Conservation (phyloP, 805 yeast species). For the Starmerella sirachaensis region DNA sequence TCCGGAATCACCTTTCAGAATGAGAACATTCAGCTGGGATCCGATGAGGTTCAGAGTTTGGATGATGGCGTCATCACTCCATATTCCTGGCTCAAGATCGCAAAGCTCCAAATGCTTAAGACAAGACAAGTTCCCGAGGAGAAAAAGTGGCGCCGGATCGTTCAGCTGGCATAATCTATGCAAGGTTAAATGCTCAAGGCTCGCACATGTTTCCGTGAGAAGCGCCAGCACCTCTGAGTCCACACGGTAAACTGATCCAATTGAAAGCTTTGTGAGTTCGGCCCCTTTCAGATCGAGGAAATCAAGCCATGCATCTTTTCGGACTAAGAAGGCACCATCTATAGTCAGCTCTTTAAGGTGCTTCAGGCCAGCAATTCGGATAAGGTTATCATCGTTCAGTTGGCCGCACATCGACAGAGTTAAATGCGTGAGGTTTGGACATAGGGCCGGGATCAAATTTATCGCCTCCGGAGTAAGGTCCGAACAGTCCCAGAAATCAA, state of each 20-base stretch:
- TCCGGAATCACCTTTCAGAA: constrained; percentile 60
- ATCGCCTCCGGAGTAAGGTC: constrained; percentile 54
- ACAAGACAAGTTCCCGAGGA: constrained; percentile 45
- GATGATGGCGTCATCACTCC: constrained; percentile 57
- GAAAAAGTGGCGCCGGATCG: constrained; percentile 43
- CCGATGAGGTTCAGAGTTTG: constrained; percentile 45
- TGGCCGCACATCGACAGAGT: constrained; percentile 89
- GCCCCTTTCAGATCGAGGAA: constrained; percentile 52
- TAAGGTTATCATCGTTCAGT: constrained; percentile 61
- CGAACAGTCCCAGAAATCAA: constrained; percentile 91
- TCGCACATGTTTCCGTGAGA: constrained; percentile 46
- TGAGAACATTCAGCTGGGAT: constrained; percentile 42
- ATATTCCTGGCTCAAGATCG: constrained; percentile 50
- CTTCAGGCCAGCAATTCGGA: constrained; percentile 47
- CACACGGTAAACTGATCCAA: constrained; percentile 76
- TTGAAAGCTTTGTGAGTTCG: constrained; percentile 44
- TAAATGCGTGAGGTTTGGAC: constrained; percentile 58
- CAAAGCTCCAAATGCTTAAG: constrained; percentile 52
- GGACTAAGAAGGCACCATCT: constrained; percentile 83
- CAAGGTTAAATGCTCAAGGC: constrained; percentile 46
- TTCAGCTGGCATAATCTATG: constrained; percentile 63
- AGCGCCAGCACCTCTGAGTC: constrained; percentile 51
- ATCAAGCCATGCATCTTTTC: constrained; percentile 62
- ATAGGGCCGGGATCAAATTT: constrained; percentile 58
- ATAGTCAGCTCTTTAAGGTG: constrained; percentile 46